phyloP scores from a whole-genome alignment of 2,329 filamentous ascomycete species.

The Aureobasidium melanogenum region DNA sequence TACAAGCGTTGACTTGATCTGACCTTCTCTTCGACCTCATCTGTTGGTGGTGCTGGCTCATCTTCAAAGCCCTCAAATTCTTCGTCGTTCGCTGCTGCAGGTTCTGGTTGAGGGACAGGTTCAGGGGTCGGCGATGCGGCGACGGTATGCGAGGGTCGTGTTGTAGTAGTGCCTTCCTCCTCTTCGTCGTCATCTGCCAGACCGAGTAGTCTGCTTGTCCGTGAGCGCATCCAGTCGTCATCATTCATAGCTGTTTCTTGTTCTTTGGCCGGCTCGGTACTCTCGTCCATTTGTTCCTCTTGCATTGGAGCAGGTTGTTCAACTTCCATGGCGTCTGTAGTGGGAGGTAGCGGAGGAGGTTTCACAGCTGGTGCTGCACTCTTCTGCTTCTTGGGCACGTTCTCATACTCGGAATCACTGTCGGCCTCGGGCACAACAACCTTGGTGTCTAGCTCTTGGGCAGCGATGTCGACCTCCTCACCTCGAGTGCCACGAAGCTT shows the following conservation, averaged over 20 bases:
- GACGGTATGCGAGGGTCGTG: neutral
- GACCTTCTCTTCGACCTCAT: slow-evolving; percentile 43
- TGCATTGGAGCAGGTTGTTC: neutral
- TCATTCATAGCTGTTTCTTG: slow-evolving; percentile 52
- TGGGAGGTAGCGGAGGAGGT: neutral
- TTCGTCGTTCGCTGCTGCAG: neutral
- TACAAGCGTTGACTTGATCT: slow-evolving; percentile 71
- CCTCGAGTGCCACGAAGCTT: slow-evolving; percentile 51
- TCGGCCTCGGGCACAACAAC: slow-evolving; percentile 35
- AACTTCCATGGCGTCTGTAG: neutral
- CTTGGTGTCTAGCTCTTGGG: slow-evolving; percentile 17
- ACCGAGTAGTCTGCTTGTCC: slow-evolving; percentile 78
- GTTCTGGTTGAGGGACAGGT: slow-evolving; percentile 10
- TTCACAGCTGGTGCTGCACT: slow-evolving; percentile 13
- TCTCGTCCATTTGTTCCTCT: neutral
- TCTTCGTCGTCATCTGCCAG: slow-evolving; percentile 66
- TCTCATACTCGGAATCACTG: slow-evolving; percentile 63
- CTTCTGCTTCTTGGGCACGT: slow-evolving; percentile 42
- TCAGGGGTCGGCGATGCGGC: neutral
- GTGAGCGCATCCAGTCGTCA: slow-evolving; percentile 83
- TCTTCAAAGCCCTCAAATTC: slow-evolving; percentile 24
- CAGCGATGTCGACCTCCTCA: slow-evolving; percentile 12
- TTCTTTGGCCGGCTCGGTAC: slow-evolving; percentile 16
- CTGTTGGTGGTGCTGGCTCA: slow-evolving; percentile 19
- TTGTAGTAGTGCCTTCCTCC: neutral